phyloP scores from a whole-genome alignment of 768 basidiomycete genomes.

The Tricholoma sp. region DNA sequence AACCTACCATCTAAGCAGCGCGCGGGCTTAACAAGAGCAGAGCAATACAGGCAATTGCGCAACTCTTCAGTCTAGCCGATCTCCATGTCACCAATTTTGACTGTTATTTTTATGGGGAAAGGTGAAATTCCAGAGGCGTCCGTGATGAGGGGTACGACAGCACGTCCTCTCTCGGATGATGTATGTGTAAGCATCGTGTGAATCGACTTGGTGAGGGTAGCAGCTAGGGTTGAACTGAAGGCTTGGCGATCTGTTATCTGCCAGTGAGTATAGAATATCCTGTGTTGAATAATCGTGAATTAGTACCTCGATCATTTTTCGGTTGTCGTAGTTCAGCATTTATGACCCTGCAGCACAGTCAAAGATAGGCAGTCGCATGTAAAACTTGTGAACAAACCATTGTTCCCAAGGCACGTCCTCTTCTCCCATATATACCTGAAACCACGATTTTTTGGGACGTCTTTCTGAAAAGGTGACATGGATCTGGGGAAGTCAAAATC shows the following conservation, averaged over 20 bases:
- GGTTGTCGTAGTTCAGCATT: constrained; percentile 78
- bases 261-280: neutral
- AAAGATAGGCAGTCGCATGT: neutral
- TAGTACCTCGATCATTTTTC: constrained; percentile 53
- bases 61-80: constrained; percentile 26
- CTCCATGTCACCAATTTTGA: constrained; percentile 65
- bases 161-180: constrained; percentile 71
- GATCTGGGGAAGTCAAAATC: constrained; percentile 39
- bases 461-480: constrained; percentile 74
- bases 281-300: neutral
- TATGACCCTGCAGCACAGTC: constrained; percentile 49
- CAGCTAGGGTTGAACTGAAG: constrained; percentile 54
- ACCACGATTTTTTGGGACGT: constrained; percentile 75
- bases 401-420: constrained; percentile 88
- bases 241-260: constrained; percentile 34
- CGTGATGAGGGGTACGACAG: constrained; percentile 76
- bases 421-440: constrained; percentile 63
- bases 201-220: constrained; percentile 61
- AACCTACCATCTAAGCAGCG: neutral
- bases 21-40: neutral
- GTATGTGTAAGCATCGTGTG: constrained; percentile 72
- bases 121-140: constrained; percentile 73
- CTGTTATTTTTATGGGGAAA: constrained; percentile 68
- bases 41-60: neutral
- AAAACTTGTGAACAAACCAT: constrained; percentile 42